Base-by-base conservation (phyloP, 2,329 filamentous ascomycete genomes). In the Claviceps capensis region DNA sequence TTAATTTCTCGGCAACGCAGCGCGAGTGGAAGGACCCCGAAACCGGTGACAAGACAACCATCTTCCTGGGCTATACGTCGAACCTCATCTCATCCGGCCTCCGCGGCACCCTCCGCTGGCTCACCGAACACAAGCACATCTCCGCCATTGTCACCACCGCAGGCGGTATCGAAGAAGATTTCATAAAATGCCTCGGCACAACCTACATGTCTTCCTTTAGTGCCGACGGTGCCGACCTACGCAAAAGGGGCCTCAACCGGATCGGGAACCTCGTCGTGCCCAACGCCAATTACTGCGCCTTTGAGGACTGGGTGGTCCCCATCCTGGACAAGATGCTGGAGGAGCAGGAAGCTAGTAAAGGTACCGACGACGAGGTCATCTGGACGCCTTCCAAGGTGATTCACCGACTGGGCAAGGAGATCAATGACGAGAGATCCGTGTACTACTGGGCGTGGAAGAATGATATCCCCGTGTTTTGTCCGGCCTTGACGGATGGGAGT, bases 401-500 rank as follows among this genome's bases (percentile, higher is more conserved):
- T 64, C 81, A 85, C 62, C 81, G 93, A 1, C 77, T 98, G 1
- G 93, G 93, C 47, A 87, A 85, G 65, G 93, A 97, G 68, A 96
- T 98, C 69, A 87, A 95, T 67, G 81, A 97, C 66, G 87, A 95
- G 69, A 76, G 83, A 16, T 94, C 86, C 1, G 89, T 97, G 22
- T 93, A 90, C 66, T 96, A 97, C 73, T 98, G 93, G 93, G 91
- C 91, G 1, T 94, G 86, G 72, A 93, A 90, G 71, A 97, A 98
- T 70, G 75, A 93, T 66, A 97, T 98, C 53, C 93, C 93, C 1
- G 85, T 98, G 16, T 98, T 98, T 73, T 97, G 91, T 64, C 93
- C 93, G 0, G 93, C 93, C 5, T 73, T 98, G 60, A 98, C 93
- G 0, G 93, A 98, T 63, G 93, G 93, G 17, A 95, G 88, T 60